These are phyloP conservation scores for Aspergillus sp. DNA, from an alignment of 2,329 filamentous ascomycete species.

Conservation along the genomic window DNA sequence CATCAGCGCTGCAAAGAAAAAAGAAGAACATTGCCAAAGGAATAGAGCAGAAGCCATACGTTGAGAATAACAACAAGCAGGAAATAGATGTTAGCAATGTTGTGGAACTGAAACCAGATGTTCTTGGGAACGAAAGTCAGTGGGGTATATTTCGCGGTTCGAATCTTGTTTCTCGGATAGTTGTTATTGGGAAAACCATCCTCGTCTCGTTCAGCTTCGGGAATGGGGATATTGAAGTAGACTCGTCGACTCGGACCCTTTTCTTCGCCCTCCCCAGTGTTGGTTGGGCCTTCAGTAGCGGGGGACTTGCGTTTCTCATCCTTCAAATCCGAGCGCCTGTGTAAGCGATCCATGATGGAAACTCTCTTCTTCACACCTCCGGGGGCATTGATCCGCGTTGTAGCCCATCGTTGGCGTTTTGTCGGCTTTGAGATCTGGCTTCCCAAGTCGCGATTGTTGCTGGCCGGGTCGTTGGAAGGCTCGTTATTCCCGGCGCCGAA, in stretches of 20 bases:
- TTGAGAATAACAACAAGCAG: constrained; percentile 88
- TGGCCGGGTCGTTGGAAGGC: constrained; percentile 15
- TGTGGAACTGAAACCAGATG: constrained; percentile 95
- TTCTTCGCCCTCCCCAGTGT: too few relatives aligned
- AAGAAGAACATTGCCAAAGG: neutral
- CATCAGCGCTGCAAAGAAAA: constrained; percentile 7
- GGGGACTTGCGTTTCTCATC: constrained; percentile 60
- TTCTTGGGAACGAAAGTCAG: constrained; percentile 95
- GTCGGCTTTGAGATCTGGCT: constrained; percentile 52
- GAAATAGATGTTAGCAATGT: constrained; percentile 97
- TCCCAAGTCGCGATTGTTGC: constrained; percentile 18
- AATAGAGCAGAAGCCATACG: constrained; percentile 49
- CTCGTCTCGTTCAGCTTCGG: constrained; percentile 65
- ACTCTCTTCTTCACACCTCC: constrained; percentile 70
- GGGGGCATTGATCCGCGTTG: constrained; percentile 70
- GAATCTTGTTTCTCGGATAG: constrained; percentile 89
- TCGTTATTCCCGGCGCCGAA: constrained; percentile 23
- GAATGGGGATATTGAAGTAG: constrained; percentile 80
- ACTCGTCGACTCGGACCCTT: constrained; percentile 39
- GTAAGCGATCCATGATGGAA: constrained; percentile 68
- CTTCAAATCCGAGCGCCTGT: constrained; percentile 50
- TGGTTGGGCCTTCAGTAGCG: constrained; percentile 26
- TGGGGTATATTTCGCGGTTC: constrained; percentile 94
- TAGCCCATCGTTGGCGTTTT: constrained; percentile 88
- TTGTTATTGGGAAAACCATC: constrained; percentile 61